phyloP scores from a whole-genome alignment of 805 yeast species.

The Ogataea pignaliae region DNA sequence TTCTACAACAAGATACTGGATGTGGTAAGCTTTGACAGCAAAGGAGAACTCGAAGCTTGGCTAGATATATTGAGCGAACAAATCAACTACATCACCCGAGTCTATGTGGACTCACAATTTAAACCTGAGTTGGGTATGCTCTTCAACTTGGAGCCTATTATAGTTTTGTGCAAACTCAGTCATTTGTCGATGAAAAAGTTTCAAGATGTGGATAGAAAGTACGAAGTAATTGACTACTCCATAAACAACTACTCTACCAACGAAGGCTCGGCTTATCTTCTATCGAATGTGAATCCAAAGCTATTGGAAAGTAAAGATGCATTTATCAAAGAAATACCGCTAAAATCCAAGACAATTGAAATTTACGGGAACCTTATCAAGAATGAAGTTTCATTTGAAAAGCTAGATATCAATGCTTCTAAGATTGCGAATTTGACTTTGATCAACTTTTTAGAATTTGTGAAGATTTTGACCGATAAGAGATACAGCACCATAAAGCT shows the following conservation, averaged over 20 bases:
- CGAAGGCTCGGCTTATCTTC: slow-evolving; percentile 17
- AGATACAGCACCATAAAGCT: slow-evolving; percentile 22
- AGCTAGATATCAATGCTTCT: slow-evolving; percentile 12
- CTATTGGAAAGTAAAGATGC: slow-evolving; percentile 14
- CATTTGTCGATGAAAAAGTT: slow-evolving; percentile 16
- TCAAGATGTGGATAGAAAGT: slow-evolving; percentile 17
- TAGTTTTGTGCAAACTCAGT: slow-evolving; percentile 17
- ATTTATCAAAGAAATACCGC: slow-evolving; percentile 15
- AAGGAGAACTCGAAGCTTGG: slow-evolving; percentile 2
- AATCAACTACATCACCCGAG: slow-evolving; percentile 18
- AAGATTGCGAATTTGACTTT: slow-evolving; percentile 21
- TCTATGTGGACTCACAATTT: slow-evolving; percentile 24
- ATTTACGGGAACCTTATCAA: slow-evolving; percentile 24
- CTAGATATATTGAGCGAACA: slow-evolving; percentile 17
- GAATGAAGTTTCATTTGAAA: slow-evolving; percentile 14
- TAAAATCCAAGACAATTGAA: slow-evolving; percentile 20
- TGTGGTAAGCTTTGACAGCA: background rate
- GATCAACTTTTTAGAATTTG: slow-evolving; percentile 20
- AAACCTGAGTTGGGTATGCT: slow-evolving; percentile 21
- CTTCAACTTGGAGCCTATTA: slow-evolving; percentile 19
- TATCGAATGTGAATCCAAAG: slow-evolving; percentile 24
- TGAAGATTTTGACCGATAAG: slow-evolving; percentile 18
- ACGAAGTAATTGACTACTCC: slow-evolving; percentile 19
- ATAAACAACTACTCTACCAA: slow-evolving; percentile 6
- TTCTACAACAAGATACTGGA: slow-evolving; percentile 28